Percentiles rank a stretch among this genome's conserved stretches.
Conservation (phyloP, 164 flowering plant species). For the Kalanchoe fedtschenkoi region DNA sequence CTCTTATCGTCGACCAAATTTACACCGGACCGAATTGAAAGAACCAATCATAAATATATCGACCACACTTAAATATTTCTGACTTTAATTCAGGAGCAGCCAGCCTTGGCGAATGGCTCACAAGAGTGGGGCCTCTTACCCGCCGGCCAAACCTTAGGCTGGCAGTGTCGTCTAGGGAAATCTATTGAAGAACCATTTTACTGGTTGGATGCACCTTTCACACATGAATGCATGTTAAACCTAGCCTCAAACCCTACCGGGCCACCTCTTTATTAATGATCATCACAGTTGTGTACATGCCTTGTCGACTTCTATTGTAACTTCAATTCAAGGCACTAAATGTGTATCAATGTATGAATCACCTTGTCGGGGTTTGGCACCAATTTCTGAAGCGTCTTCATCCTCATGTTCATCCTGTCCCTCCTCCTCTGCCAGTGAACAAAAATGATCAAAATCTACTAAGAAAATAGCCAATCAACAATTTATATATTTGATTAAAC, state of each 20-base stretch:
- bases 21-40: no score
- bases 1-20: no score
- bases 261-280: no score
- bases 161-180: neutral
- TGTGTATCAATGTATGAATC: no score
- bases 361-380: constrained; percentile 90
- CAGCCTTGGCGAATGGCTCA: no score
- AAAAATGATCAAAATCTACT: neutral
- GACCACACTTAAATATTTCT: no score
- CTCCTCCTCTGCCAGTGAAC: constrained; percentile 59
- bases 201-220: neutral
- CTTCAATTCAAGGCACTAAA: neutral
- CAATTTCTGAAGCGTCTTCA: constrained; percentile 82
- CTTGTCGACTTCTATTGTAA: neutral
- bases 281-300: neutral
- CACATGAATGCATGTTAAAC: neutral
- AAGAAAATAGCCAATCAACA: neutral
- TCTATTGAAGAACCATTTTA: neutral
- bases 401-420: constrained; percentile 79
- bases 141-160: neutral
- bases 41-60: no score
- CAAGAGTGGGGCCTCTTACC: no score
- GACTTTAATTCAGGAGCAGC: no score
- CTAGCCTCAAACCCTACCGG: neutral
- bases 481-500: neutral